Conservation (phyloP, 176 grass and related monocot genomes). For the Musa troglodytarum region DNA sequence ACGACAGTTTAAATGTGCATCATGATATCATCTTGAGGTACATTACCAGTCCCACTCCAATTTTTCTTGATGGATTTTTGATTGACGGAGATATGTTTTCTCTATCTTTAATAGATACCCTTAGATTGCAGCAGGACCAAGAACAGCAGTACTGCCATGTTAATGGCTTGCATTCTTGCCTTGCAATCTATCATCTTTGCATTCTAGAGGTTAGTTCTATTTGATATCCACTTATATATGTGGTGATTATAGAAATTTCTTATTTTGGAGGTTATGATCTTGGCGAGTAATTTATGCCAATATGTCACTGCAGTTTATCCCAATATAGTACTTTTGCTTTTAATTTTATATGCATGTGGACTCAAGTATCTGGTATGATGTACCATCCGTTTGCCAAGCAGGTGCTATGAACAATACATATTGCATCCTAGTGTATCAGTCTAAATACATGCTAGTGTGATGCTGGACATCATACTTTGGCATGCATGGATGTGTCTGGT, state of each 20-base stretch:
- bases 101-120: constrained; percentile 44
- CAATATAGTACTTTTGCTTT: neutral
- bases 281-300: neutral
- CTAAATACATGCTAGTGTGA: no score
- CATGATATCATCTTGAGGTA: constrained; percentile 55
- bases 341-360: neutral
- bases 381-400: no score
- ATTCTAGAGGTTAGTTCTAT: constrained; percentile 15
- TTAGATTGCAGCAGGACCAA: constrained; percentile 23
- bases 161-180: constrained; percentile 17
- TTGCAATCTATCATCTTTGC: constrained; percentile 17
- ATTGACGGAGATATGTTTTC: neutral
- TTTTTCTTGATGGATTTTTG: constrained; percentile 1
- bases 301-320: neutral
- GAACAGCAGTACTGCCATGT: constrained; percentile 10
- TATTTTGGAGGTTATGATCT: neutral
- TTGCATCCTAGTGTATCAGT: neutral
- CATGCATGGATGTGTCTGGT: no score
- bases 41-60: constrained; percentile 1
- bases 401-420: neutral
- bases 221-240: neutral
- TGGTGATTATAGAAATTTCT: neutral
- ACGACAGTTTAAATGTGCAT: constrained; percentile 57
- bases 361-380: neutral
- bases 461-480: no score